Evolutionary conservation across 306 rosid genomes (phyloP), one percentile per base, ranked within the genome.

Genomic region (Dalbergia oliveri): DNA sequence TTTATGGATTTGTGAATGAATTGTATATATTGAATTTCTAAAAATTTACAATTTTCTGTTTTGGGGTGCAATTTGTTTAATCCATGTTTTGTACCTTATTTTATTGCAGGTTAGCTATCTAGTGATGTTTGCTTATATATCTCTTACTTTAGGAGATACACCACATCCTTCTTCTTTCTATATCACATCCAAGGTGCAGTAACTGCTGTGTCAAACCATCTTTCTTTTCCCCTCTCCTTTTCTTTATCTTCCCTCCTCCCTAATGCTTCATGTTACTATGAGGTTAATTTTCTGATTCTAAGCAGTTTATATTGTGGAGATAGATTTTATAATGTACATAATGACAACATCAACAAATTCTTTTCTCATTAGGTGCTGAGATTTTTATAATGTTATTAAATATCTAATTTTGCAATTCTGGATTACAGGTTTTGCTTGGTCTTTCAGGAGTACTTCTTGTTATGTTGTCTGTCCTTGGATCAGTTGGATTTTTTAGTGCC

Each of bases 51-150:
- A 13, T 13, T 14, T 57, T 79, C 58, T 51, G 57, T 23, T 71
- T 19, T 18, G 62, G 13, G 58, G 18, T 56, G 63, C 63, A 43
- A 74, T 33, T 69, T 79, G 66, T 73, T 66, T 75, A 68, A 79
- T 76, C 71, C 58, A 19, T 69, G 34, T 59, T 51, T 34, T 69
- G 61, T 70, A 41, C 79, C 77, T 73, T 11, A 65, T 78, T 77
- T 72, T 71, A 34, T 79, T 89, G 94, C 93, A 95, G 99, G 88
- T 95, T 85, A 95, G 99, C 91, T 95, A 95, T 79, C 91, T 95
- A 51, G 99, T 95, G 85, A 95, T 95, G 98, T 95, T 93, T 78
- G 98, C 97, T 51, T 95, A 95, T 80, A 93, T 95, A 73, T 95
- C 99, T 84, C 96, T 95, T 86, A 88, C 99, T 81, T 82, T 95